These are phyloP conservation scores for Actinidia arguta DNA, from an alignment of 179 eudicot genomes.

Conservation along the genomic window DNA sequence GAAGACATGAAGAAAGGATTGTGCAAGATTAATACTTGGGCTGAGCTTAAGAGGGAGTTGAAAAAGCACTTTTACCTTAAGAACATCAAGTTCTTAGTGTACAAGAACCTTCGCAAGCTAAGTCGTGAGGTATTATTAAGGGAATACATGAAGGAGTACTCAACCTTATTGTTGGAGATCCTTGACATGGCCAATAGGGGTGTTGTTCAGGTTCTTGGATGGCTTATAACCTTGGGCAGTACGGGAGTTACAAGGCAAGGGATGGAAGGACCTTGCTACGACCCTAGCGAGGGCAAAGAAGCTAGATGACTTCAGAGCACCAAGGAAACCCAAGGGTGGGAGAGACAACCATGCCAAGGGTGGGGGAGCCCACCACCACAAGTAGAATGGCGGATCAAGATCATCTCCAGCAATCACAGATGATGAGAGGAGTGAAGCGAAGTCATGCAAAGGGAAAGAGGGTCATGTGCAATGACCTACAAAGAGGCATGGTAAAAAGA, in stretches of 20 bases:
- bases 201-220: not conserved
- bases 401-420: not conserved
- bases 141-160: not conserved
- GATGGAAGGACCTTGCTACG: not conserved
- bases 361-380: not conserved
- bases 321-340: not conserved
- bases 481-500: not conserved
- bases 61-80: not conserved
- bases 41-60: not conserved
- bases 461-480: not conserved
- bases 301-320: not conserved
- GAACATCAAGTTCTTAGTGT: not conserved
- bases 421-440: not conserved
- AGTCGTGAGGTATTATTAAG: not conserved
- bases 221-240: not conserved
- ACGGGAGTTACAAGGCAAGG: not conserved
- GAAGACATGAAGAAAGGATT: not conserved
- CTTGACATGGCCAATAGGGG: not conserved
- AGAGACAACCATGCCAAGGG: not conserved
- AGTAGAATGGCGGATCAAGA: not conserved
- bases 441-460: not conserved
- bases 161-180: not conserved
- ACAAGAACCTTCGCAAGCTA: not conserved
- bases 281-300: not conserved
- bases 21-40: not conserved